phyloP scores from a whole-genome alignment of 2,329 filamentous ascomycete genomes.

The Cryphonectria parasitica region DNA sequence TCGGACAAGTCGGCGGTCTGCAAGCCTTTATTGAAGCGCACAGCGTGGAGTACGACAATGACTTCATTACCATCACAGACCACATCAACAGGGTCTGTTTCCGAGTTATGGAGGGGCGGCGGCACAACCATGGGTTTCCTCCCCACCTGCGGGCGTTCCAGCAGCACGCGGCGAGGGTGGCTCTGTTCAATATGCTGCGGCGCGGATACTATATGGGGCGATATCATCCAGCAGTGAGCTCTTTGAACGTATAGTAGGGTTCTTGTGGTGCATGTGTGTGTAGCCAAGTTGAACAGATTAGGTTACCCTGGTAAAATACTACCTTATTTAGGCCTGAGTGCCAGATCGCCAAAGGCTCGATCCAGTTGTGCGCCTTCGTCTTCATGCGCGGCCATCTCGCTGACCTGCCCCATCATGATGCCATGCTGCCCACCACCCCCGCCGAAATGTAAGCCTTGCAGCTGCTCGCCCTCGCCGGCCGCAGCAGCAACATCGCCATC shows the following conservation, averaged over 20 bases:
- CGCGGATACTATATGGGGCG: background rate
- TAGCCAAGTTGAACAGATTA: background rate
- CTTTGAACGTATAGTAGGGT: background rate
- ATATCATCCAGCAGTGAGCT: background rate
- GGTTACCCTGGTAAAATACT: background rate
- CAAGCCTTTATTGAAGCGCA: background rate
- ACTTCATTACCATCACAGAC: background rate
- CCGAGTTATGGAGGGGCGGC: background rate
- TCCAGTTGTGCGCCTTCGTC: constrained; percentile 59
- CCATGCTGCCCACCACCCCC: constrained; percentile 24
- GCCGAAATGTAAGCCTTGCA: constrained; percentile 54
- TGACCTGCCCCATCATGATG: constrained; percentile 34
- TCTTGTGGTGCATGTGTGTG: background rate
- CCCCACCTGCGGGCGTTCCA: background rate
- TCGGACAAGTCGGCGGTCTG: background rate
- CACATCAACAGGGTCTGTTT: background rate
- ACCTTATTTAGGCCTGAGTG: constrained; percentile 33
- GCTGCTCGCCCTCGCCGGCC: constrained; percentile 51
- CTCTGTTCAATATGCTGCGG: background rate
- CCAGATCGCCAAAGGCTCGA: constrained; percentile 58
- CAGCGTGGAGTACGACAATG: background rate
- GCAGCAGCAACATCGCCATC: constrained; percentile 11
- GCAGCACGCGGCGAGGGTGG: background rate
- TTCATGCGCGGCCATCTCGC: constrained; percentile 48
- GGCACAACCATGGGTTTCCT: background rate